These are phyloP conservation scores for Prunus mongolica DNA, from an alignment of 306 rosid species.

Conservation along the genomic window DNA sequence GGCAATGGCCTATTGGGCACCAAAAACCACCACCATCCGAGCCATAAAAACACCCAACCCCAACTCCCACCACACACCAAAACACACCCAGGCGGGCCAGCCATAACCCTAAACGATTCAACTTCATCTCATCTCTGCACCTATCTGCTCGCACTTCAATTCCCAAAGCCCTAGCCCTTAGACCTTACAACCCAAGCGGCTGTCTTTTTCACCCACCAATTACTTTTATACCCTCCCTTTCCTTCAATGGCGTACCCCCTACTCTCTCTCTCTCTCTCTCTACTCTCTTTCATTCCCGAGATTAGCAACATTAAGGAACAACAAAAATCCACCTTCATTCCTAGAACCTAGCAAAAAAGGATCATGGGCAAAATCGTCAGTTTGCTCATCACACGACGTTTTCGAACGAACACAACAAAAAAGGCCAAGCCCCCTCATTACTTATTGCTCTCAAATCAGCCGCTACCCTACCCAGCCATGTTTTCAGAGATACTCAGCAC, in stretches of 20 bases:
- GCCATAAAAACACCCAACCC: constrained; percentile 4
- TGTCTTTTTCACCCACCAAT: constrained; percentile 33
- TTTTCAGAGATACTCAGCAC: constrained; percentile 88
- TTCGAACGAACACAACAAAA: constrained; percentile 26
- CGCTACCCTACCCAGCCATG: constrained; percentile 78
- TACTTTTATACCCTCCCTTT: constrained; percentile 44
- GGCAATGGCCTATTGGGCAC: background rate
- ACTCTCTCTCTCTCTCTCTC: too few species aligned
- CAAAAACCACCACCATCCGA: background rate
- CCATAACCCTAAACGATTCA: constrained; percentile 34
- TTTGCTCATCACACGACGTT: constrained; percentile 16
- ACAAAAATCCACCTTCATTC: constrained; percentile 31
- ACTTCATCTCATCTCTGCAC: constrained; percentile 24
- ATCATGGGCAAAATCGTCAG: constrained; percentile 33
- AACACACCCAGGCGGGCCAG: background rate
- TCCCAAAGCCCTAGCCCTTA: constrained; percentile 89
- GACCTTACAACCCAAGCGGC: constrained; percentile 71
- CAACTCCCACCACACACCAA: background rate
- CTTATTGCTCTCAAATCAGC: constrained; percentile 25
- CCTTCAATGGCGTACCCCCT: constrained; percentile 27
- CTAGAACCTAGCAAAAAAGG: constrained; percentile 17
- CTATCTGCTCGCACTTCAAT: constrained; percentile 68
- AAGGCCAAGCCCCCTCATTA: constrained; percentile 26
- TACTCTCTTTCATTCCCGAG: constrained; percentile 65
- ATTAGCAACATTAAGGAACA: constrained; percentile 26